Evolutionary conservation across 306 rosid genomes (phyloP).

Genomic region (Lotus japonicus): DNA sequence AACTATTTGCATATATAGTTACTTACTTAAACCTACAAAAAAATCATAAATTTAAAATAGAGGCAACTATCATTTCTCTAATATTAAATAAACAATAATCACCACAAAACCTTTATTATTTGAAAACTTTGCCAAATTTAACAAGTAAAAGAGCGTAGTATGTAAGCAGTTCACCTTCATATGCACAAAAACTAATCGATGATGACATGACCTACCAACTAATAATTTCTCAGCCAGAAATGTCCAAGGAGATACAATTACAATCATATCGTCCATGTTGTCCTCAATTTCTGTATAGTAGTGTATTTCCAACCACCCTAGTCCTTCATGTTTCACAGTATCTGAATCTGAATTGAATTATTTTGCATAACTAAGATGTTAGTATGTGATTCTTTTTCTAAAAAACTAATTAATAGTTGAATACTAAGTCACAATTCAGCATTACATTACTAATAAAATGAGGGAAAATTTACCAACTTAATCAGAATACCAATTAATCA

Average conservation of each 20-base stretch:
- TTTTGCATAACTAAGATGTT: not conserved
- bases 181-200: not conserved
- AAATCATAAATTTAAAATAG: not conserved
- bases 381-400: not conserved
- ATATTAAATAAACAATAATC: too few species aligned
- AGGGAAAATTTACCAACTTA: not conserved
- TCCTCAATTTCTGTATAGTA: not conserved
- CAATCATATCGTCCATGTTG: not conserved
- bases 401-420: not conserved
- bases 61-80: not conserved
- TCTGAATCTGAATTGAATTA: not conserved
- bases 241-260: not conserved
- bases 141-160: too few species aligned
- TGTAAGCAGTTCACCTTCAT: too few species aligned
- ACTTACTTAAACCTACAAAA: too few species aligned
- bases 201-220: not conserved
- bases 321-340: not conserved
- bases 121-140: too few species aligned
- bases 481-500: not conserved
- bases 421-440: not conserved
- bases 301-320: not conserved
- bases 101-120: too few species aligned
- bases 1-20: not conserved
- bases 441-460: not conserved
- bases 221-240: not conserved